Conservation (phyloP, 2,329 filamentous ascomycete genomes). For the Cordyceps sp. region DNA sequence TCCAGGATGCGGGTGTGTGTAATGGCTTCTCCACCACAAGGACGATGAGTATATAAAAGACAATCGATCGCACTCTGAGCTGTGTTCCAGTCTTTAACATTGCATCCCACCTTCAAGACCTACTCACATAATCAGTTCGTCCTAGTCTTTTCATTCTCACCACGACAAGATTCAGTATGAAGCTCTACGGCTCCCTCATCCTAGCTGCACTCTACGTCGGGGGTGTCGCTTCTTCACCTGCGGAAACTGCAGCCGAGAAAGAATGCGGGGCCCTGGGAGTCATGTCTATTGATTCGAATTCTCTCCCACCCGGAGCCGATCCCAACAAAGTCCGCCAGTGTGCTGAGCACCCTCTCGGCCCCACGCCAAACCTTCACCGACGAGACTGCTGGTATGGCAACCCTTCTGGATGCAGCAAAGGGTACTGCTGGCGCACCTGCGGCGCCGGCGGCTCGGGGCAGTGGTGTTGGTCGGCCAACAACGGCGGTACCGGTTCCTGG, state of each 20-base stretch:
- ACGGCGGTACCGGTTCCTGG: neutral
- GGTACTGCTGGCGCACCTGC: neutral
- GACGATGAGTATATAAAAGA: no score
- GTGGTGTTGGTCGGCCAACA: neutral
- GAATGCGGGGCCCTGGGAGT: neutral
- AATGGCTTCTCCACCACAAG: no score
- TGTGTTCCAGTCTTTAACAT: no score
- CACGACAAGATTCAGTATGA: neutral
- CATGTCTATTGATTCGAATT: neutral
- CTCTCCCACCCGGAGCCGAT: neutral
- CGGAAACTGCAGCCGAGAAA: no score
- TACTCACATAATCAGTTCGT: no score
- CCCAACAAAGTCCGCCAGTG: neutral
- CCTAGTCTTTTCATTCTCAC: no score
- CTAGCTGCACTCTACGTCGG: neutral
- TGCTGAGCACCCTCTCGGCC: neutral
- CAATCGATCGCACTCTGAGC: no score
- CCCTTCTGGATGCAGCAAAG: neutral
- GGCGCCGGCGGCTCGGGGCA: neutral
- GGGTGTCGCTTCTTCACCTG: neutral
- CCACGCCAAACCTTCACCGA: neutral
- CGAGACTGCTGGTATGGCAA: neutral
- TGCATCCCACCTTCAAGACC: neutral
- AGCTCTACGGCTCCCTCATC: neutral
- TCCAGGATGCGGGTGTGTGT: no score